Evolutionary conservation across 2,329 filamentous ascomycete species (phyloP).

Genomic region (Aspergillus amoenus): DNA sequence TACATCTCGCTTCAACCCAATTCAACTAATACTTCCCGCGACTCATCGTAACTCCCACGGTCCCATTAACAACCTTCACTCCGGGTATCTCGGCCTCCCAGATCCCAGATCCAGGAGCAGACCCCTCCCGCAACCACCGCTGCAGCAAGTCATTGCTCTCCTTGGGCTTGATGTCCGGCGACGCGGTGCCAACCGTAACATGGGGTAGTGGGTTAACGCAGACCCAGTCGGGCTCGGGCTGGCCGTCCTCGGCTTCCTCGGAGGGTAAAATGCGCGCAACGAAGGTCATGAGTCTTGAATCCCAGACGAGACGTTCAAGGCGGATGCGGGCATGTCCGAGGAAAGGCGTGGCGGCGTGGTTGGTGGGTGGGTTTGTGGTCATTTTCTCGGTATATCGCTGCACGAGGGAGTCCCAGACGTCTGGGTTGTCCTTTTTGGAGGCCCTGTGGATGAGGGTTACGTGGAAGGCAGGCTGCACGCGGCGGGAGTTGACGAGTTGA

Average conservation of each 20-base stretch:
- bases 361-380: slow-evolving; percentile 24
- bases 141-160: slow-evolving; percentile 86
- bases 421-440: slow-evolving; percentile 57
- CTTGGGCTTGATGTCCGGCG: slow-evolving; percentile 75
- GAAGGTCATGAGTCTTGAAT: slow-evolving; percentile 85
- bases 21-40: slow-evolving; percentile 11
- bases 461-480: slow-evolving; percentile 84
- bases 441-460: slow-evolving; percentile 89
- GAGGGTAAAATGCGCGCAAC: slow-evolving; percentile 66
- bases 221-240: slow-evolving; percentile 53
- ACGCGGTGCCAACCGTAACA: slow-evolving; percentile 83
- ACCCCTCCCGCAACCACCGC: slow-evolving; percentile 67
- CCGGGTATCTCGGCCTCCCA: slow-evolving; percentile 55
- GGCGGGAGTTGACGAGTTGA: slow-evolving; percentile 68
- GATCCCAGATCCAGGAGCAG: slow-evolving; percentile 53
- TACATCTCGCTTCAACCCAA: not conserved
- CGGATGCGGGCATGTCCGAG: slow-evolving; percentile 47
- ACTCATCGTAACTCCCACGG: slow-evolving; percentile 52
- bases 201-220: slow-evolving; percentile 80
- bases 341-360: slow-evolving; percentile 30
- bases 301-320: slow-evolving; percentile 72
- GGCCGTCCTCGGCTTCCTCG: slow-evolving; percentile 39
- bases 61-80: slow-evolving; percentile 56
- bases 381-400: slow-evolving; percentile 53
- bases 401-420: slow-evolving; percentile 73